A percentile compares a stretch with the other conserved stretches of the same genome.
phyloP scores from a whole-genome alignment of 805 yeast species.

The Blastobotrys peoriensis region DNA sequence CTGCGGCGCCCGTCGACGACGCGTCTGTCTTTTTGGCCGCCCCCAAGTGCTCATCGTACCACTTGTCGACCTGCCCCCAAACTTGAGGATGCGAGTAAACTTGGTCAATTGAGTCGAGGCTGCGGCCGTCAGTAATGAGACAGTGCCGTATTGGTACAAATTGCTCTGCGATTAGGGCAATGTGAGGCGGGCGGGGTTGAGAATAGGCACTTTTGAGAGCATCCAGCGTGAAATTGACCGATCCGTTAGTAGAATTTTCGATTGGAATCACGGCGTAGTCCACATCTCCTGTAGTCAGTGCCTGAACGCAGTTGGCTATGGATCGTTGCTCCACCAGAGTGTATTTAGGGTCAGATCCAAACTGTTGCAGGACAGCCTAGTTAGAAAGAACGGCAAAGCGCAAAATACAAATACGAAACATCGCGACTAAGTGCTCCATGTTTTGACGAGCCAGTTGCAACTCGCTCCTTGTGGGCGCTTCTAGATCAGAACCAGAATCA shows the following conservation, averaged over 20 bases:
- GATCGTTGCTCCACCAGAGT: conserved; percentile 32
- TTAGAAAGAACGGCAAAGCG: too few species aligned
- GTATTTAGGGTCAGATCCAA: conserved; percentile 23
- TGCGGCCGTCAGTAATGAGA: conserved; percentile 41
- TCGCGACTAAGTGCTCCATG: too few species aligned
- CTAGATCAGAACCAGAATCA: too few species aligned
- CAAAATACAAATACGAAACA: too few species aligned
- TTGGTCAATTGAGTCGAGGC: conserved; percentile 41
- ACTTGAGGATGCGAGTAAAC: conserved; percentile 95
- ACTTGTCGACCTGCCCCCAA: conserved; percentile 83
- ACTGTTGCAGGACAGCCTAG: conserved; percentile 45
- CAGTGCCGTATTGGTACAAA: conserved; percentile 80
- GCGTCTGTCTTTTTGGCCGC: conserved; percentile 53
- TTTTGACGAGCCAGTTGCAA: too few species aligned
- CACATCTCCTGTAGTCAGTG: conserved; percentile 41
- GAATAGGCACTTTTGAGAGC: conserved; percentile 50
- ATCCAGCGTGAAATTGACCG: conserved; percentile 81
- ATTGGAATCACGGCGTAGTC: conserved; percentile 78
- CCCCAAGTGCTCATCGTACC: conserved; percentile 37
- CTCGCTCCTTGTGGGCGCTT: too few species aligned
- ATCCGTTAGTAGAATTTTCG: conserved; percentile 94
- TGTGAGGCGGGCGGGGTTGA: conserved; percentile 15
- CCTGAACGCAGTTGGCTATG: conserved; percentile 54
- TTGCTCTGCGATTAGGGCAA: conserved; percentile 67
- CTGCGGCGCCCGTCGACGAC: conserved; percentile 81